Percentiles rank a stretch among this genome's conserved stretches.
Evolutionary conservation across 148 eudicot species (phyloP).

Genomic region (Chenopodium formosanum): DNA sequence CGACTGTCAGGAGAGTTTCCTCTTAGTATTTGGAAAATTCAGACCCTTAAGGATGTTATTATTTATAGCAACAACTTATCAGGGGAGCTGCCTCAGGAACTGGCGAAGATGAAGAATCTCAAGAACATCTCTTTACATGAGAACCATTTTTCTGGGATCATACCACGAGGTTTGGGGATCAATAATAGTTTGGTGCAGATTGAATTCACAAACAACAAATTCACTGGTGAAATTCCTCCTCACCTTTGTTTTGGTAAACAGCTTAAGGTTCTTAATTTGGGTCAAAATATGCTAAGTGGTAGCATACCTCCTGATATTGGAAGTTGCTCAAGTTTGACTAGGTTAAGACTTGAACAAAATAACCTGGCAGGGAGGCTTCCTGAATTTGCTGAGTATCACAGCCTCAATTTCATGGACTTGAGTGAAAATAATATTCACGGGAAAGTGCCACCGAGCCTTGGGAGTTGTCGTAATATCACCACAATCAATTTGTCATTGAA

Average conservation of each 20-base stretch:
- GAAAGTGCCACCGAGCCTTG: slow-evolving; percentile 50
- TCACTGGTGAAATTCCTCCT: slow-evolving; percentile 65
- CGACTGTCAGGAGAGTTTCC: slow-evolving; percentile 65
- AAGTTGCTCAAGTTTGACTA: slow-evolving; percentile 52
- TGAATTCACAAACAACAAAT: slow-evolving; percentile 63
- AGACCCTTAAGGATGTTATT: slow-evolving; percentile 46
- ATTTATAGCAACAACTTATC: slow-evolving; percentile 52
- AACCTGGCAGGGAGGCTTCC: slow-evolving; percentile 64
- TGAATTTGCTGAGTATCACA: slow-evolving; percentile 41
- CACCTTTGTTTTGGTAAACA: slow-evolving; percentile 57
- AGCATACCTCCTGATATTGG: slow-evolving; percentile 64
- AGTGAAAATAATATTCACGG: slow-evolving; percentile 55
- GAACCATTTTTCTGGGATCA: slow-evolving; percentile 60
- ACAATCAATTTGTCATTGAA: slow-evolving; percentile 52
- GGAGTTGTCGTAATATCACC: slow-evolving; percentile 39
- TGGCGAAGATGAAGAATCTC: slow-evolving; percentile 48
- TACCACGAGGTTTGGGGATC: slow-evolving; percentile 66
- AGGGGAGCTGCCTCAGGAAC: slow-evolving; percentile 60
- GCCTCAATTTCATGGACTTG: slow-evolving; percentile 49
- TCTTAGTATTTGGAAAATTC: slow-evolving; percentile 56
- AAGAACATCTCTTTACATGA: slow-evolving; percentile 52
- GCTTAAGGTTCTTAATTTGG: slow-evolving; percentile 45
- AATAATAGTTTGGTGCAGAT: slow-evolving; percentile 47
- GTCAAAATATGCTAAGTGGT: slow-evolving; percentile 57
- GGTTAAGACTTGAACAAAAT: slow-evolving; percentile 58